Conservation (phyloP, 805 yeast species). For the Lipomyces starkeyi region DNA sequence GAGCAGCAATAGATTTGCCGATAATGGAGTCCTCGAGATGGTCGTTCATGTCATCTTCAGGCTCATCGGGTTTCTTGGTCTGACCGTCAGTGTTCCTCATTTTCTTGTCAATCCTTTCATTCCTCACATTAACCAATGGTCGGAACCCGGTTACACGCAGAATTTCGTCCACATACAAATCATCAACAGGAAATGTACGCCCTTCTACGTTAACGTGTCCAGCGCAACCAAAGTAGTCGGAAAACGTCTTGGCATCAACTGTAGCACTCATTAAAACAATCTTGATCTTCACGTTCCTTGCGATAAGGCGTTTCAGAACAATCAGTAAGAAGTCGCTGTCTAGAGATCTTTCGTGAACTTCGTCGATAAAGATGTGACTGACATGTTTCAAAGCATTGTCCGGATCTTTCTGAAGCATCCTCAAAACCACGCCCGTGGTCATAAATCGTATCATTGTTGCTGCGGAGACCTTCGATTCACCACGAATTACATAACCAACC, state of each 20-base stretch:
- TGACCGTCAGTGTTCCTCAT: conserved; percentile 11
- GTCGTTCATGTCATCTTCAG: conserved; percentile 12
- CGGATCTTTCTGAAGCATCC: conserved; percentile 71
- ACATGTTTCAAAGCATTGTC: conserved; percentile 50
- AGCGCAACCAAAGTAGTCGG: conserved; percentile 64
- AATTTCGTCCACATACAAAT: conserved; percentile 72
- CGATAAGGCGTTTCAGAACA: conserved; percentile 67
- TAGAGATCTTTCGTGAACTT: conserved; percentile 94
- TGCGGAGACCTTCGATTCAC: conserved; percentile 71
- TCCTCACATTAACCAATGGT: conserved; percentile 20
- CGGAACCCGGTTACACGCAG: conserved; percentile 62
- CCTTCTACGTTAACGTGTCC: conserved; percentile 87
- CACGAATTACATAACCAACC: conserved; percentile 88
- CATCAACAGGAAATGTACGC: conserved; percentile 88
- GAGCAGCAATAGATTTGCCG: conserved; percentile 28
- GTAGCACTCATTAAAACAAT: conserved; percentile 94
- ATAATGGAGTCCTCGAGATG: conserved; percentile 35
- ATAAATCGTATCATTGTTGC: conserved; percentile 81
- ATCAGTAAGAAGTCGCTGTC: conserved; percentile 87
- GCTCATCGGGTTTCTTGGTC: not conserved
- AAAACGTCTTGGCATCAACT: conserved; percentile 71
- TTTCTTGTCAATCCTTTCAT: conserved; percentile 13
- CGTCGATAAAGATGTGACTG: conserved; percentile 82
- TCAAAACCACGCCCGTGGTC: conserved; percentile 88
- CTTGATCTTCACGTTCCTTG: conserved; percentile 45